phyloP scores from a whole-genome alignment of 306 rosid species.

The Chamaecrista fasciculata region DNA sequence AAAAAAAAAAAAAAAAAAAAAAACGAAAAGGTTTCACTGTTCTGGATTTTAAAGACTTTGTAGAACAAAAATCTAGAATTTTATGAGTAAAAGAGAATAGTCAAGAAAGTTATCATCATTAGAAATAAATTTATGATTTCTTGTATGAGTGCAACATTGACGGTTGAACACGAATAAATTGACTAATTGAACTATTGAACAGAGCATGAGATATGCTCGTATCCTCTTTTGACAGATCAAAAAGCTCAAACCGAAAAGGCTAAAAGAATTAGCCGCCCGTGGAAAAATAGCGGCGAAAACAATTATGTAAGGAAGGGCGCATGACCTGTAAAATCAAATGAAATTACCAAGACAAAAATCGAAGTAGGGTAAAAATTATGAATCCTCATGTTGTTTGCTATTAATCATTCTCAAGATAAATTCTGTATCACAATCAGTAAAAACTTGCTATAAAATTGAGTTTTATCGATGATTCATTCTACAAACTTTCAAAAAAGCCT shows the following conservation, averaged over 20 bases:
- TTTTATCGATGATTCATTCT: background rate
- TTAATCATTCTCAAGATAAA: background rate
- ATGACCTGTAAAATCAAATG: background rate
- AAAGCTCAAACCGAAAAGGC: background rate
- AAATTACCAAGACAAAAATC: background rate
- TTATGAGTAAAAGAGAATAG: background rate
- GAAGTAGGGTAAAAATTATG: background rate
- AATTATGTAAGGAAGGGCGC: background rate
- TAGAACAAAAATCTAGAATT: background rate
- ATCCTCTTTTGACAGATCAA: background rate
- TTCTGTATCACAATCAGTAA: background rate
- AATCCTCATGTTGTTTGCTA: background rate
- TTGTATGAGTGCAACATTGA: background rate
- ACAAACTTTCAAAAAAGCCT: background rate
- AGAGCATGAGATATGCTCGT: background rate
- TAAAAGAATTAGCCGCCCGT: background rate
- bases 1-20: too few relatives aligned
- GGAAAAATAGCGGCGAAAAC: background rate
- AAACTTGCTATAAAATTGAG: background rate
- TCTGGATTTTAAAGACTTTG: background rate
- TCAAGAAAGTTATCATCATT: too few relatives aligned
- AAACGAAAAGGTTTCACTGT: background rate
- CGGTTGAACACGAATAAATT: slow-evolving; percentile 1
- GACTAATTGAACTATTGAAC: background rate
- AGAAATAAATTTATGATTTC: background rate